Base-by-base conservation (phyloP, 139 green algal species). In the Pedinophyceae sp. region DNA sequence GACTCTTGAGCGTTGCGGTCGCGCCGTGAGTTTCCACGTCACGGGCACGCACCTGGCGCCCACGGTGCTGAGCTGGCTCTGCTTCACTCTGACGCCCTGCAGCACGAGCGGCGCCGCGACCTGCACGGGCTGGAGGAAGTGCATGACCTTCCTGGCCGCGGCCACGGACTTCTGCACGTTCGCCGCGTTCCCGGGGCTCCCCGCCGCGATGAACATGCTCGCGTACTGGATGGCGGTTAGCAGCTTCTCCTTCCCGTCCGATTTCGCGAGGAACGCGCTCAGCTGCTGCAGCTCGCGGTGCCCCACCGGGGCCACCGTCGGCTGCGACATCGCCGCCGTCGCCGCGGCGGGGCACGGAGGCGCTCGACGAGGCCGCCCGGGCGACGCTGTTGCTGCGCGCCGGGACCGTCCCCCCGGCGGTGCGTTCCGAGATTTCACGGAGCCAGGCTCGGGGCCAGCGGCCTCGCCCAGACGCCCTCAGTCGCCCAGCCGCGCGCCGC, bases 231-330 rank as follows among this genome's bases (percentile, higher is more conserved):
- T 66, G 0, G 85, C 71, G 5, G 87, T 84, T 18, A 82, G 81
- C 3, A 94, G 75, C 74, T 96, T 96, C 74, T 96, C 88, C 27
- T 84, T 81, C 25, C 84, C 87, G 73, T 94, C 88, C 3, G 77
- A 76, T 58, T 93, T 94, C 27, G 73, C 76, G 17, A 88, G 72
- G 53, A 95, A 91, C 30, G 67, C 66, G 22, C 84, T 88, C 45
- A 93, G 57, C 17, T 77, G 67, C 79, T 93, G 74, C 52, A 57
- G 7, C 24, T 22, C n/a, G n/a, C n/a, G n/a, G n/a, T n/a, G n/a
- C n/a, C n/a, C n/a, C n/a, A n/a, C n/a, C n/a, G n/a, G n/a, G n/a
- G n/a, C n/a, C n/a, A n/a, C n/a, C n/a, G n/a, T n/a, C n/a, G n/a
- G n/a, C n/a, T n/a, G n/a, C n/a, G n/a, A n/a, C n/a, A n/a, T n/a